Percentiles rank a stretch among this genome's conserved stretches.
These are phyloP conservation scores for Coniochaeta ligniaria DNA, from an alignment of 2,329 filamentous ascomycete species.

Conservation along the genomic window DNA sequence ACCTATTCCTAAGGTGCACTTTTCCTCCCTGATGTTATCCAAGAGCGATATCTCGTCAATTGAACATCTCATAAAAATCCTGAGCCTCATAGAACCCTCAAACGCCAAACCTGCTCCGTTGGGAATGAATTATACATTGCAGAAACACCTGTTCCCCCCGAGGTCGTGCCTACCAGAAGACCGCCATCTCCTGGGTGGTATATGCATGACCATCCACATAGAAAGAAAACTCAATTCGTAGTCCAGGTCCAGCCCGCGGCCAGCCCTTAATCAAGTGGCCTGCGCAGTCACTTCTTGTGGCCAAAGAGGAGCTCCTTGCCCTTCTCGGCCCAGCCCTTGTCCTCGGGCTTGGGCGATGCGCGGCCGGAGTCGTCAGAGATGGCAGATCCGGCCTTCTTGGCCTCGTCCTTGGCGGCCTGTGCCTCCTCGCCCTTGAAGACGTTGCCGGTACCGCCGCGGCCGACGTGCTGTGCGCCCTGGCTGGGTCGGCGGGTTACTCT, in stretches of 20 bases:
- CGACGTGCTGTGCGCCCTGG: constrained; percentile 56
- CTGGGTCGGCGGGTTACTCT: constrained; percentile 50
- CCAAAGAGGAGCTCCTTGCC: constrained; percentile 15
- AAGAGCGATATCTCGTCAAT: background rate
- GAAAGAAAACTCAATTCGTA: background rate
- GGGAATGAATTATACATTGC: background rate
- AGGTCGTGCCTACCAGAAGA: background rate
- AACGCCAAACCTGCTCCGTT: background rate
- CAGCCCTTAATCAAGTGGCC: background rate
- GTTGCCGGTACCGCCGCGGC: constrained; percentile 72
- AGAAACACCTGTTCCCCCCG: background rate
- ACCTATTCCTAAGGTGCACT: background rate
- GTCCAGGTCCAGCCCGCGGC: background rate
- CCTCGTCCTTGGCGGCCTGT: constrained; percentile 20
- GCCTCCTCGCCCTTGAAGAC: constrained; percentile 45
- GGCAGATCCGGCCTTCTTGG: constrained; percentile 13
- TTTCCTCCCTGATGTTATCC: background rate
- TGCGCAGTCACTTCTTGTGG: constrained; percentile 11
- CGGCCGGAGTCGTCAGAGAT: constrained; percentile 8
- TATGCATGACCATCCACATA: background rate
- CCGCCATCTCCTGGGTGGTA: background rate
- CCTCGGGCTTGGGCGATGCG: constrained; percentile 9
- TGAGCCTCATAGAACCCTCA: background rate
- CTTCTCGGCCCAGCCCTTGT: constrained; percentile 15
- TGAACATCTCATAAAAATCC: background rate